Conservation (phyloP, 1,139 yeast genomes). For the Suhomyces bokatorum region DNA sequence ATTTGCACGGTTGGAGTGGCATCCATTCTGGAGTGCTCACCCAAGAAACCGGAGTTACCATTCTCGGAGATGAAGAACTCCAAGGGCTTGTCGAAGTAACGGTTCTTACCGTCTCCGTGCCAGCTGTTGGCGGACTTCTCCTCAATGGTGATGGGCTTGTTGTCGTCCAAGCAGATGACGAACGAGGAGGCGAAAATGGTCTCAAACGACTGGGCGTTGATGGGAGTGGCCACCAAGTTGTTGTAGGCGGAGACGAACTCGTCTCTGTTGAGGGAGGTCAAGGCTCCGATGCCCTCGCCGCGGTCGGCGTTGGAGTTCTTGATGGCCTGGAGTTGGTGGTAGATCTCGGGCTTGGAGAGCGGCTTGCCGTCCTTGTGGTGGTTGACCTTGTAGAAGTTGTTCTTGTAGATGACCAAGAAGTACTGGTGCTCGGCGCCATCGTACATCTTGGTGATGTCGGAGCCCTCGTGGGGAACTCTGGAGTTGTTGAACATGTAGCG, state of each 20-base stretch:
- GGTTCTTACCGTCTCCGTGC: constrained; percentile 93
- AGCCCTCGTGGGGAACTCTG: constrained; percentile 66
- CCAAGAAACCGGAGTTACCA: constrained; percentile 89
- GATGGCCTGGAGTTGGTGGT: constrained; percentile 62
- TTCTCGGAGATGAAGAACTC: constrained; percentile 81
- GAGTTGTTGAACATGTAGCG: constrained; percentile 88
- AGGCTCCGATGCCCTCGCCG: constrained; percentile 66
- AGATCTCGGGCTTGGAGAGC: constrained; percentile 62
- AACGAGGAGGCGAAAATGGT: constrained; percentile 79
- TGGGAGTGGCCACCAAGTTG: constrained; percentile 56
- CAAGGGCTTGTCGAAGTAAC: constrained; percentile 90
- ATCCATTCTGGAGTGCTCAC: constrained; percentile 98
- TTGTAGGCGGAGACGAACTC: constrained; percentile 68
- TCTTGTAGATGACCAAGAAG: constrained; percentile 71
- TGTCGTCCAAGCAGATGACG: constrained; percentile 75
- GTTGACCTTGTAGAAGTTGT: constrained; percentile 78
- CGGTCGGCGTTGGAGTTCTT: constrained; percentile 42
- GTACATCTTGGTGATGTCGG: constrained; percentile 57
- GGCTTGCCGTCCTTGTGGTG: constrained; percentile 61
- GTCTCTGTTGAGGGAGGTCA: constrained; percentile 86
- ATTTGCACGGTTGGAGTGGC: constrained; percentile 93
- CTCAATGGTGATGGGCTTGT: constrained; percentile 73
- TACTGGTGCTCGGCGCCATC: constrained; percentile 61
- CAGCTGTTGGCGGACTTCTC: constrained; percentile 86
- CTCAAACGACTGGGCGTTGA: constrained; percentile 59